Evolutionary conservation across 768 basidiomycete genomes (phyloP), one percentile per base, ranked within the genome.

Genomic region (Infundibulicybe gibba): DNA sequence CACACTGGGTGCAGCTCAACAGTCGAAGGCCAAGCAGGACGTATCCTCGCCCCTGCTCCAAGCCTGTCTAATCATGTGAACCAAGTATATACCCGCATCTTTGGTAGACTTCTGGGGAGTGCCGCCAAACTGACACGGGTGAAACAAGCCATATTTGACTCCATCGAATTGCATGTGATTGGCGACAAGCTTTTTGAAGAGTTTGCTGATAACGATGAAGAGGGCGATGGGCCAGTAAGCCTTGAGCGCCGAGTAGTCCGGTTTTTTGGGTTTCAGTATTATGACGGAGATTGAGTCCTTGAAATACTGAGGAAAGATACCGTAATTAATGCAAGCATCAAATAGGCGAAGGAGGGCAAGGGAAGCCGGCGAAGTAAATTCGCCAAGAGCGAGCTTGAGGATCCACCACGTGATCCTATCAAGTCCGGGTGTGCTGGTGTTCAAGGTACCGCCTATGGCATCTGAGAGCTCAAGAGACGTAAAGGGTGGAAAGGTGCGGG

Each of bases 111-210:
- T 12, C 37, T 15, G 14, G 6, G 17, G 10, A 3, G 44, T 31
- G 25, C 47, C 32, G 13, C 47, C 41, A 44, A 44, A 43, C 20
- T 49, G 47, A 13, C 19, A 34, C 3, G 43, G 47, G 25, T 49
- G 43, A 14, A 49, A 20, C 3, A 49, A 25, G 3, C 43, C 13
- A 34, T n/a, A 25, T 3, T 16, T 2, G 20, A 25, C 13, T 3
- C 43, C 47, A 25, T 49, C 43, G 10, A 44, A 35, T 16, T 49
- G 37, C 3, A 49, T 3, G 4, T 32, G 31, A 5, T 32, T 19
- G 10, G 47, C 47, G 9, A 49, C 6, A 8, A 49, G 15, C 25
- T 49, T 49, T 16, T 43, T 20, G 9, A 49, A 14, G 3, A 49
- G 42, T 34, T 49, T 49, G 32, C 47, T 32, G 4, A 49, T 4